Conservation (phyloP, 1,284 basidiomycete species). For the Anthracocystis setariae region DNA sequence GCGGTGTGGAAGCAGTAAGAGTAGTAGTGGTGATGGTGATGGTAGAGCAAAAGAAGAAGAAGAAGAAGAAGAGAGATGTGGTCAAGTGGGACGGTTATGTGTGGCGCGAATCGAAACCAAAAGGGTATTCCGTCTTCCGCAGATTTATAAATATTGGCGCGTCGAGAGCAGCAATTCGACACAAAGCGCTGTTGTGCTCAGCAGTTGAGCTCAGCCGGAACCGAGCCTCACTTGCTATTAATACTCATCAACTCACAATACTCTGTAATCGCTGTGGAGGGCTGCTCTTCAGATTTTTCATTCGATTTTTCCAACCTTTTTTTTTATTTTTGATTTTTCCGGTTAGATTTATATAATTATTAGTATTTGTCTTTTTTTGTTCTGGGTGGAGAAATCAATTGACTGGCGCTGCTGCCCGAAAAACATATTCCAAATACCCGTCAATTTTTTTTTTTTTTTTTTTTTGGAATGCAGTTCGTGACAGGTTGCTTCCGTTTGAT, state of each 20-base stretch:
- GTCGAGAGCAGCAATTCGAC: not conserved
- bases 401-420: slow-evolving; percentile 21
- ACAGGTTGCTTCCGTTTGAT: no score
- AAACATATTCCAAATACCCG: slow-evolving; percentile 18
- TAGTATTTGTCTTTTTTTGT: not conserved
- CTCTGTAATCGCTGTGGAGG: no score
- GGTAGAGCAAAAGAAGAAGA: slow-evolving; percentile 1
- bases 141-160: slow-evolving; percentile 5
- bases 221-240: no score
- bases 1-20: not conserved
- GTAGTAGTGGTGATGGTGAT: not conserved
- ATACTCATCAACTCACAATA: no score
- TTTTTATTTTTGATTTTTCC: slow-evolving; percentile 3
- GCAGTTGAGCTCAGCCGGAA: slow-evolving; percentile 8
- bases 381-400: not conserved
- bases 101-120: not conserved
- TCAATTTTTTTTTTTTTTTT: no score
- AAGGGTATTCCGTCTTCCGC: not conserved
- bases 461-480: no score
- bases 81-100: not conserved
- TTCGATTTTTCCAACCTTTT: not conserved
- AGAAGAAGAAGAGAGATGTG: slow-evolving; percentile 1
- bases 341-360: not conserved
- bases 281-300: not conserved
- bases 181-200: slow-evolving; percentile 5